These are phyloP conservation scores for Penicillium cataractarum DNA, from an alignment of 495 filamentous ascomycete genomes.

Conservation along the genomic window DNA sequence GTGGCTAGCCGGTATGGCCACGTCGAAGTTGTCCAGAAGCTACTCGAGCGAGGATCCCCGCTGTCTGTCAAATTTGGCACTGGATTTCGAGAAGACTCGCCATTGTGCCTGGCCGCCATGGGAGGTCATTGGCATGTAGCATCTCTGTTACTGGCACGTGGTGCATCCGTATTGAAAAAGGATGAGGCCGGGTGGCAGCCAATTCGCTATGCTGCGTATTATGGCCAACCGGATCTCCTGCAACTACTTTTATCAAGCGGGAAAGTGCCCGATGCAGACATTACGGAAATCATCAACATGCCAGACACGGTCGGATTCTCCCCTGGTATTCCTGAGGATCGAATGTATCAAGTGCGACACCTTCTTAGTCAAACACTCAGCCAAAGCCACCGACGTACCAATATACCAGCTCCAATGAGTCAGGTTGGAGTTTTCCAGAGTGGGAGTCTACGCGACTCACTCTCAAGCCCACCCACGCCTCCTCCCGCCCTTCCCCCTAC, in stretches of 20 bases:
- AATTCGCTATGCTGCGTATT: constrained; percentile 43
- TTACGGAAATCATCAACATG: constrained; percentile 19
- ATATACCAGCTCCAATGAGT: neutral
- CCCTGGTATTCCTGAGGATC: constrained; percentile 27
- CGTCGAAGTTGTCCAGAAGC: constrained; percentile 37
- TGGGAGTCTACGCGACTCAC: neutral
- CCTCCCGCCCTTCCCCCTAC: neutral
- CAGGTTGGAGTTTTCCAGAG: neutral
- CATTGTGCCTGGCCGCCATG: constrained; percentile 47
- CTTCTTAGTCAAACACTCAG: constrained; percentile 16
- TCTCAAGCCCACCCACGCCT: neutral
- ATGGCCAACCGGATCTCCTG: constrained; percentile 43
- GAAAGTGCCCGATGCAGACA: constrained; percentile 15
- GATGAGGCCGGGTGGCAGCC: constrained; percentile 48
- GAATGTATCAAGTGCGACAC: constrained; percentile 23
- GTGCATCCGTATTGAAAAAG: constrained; percentile 42
- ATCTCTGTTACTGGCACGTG: constrained; percentile 37
- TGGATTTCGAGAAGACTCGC: constrained; percentile 43
- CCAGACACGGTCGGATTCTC: constrained; percentile 33
- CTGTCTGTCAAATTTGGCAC: constrained; percentile 31
- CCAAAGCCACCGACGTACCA: constrained; percentile 8
- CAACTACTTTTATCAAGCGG: constrained; percentile 28
- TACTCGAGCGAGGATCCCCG: constrained; percentile 44
- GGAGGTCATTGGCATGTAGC: constrained; percentile 43
- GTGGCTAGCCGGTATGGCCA: constrained; percentile 43